Percentiles rank a stretch among this genome's conserved stretches.
Evolutionary conservation across 1,139 yeast genomes (phyloP).

Genomic region (Geotrichum carabidarum): DNA sequence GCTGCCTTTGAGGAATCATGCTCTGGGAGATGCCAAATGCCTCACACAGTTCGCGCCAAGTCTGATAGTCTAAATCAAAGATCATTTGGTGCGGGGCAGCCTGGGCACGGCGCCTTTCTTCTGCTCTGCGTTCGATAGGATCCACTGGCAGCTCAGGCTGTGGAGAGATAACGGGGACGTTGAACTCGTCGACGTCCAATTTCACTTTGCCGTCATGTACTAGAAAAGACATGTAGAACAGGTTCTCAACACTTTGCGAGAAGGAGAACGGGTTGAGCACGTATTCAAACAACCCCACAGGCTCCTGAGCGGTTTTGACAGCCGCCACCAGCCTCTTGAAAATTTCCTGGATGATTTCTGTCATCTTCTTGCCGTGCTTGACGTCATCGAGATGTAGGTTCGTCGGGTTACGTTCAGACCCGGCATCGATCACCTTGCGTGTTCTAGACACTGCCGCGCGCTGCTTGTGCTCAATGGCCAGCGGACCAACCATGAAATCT

Average conservation of each 20-base stretch:
- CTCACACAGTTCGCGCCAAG: constrained; percentile 51
- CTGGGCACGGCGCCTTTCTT: constrained; percentile 32
- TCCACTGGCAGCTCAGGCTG: constrained; percentile 29
- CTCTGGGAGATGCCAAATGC: constrained; percentile 25
- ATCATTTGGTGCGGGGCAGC: constrained; percentile 54
- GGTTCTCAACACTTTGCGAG: constrained; percentile 73
- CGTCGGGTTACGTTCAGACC: constrained; percentile 48
- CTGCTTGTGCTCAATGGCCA: constrained; percentile 55
- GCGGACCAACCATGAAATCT: constrained; percentile 68
- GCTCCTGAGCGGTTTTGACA: constrained; percentile 32
- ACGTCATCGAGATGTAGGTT: constrained; percentile 45
- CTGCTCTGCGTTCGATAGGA: constrained; percentile 28
- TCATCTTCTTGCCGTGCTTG: constrained; percentile 24
- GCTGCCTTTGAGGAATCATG: constrained; percentile 19
- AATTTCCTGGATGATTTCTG: constrained; percentile 38
- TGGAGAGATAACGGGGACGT: constrained; percentile 44
- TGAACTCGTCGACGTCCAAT: constrained; percentile 46
- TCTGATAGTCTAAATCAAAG: constrained; percentile 59
- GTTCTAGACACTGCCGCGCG: constrained; percentile 16
- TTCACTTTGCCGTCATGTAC: constrained; percentile 65
- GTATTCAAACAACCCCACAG: constrained; percentile 58
- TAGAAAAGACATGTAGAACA: constrained; percentile 76
- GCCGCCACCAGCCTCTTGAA: constrained; percentile 19
- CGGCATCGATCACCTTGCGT: constrained; percentile 23
- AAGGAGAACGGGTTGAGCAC: constrained; percentile 72